Evolutionary conservation across 768 basidiomycete species (phyloP).

Genomic region (Kwoniella newhampshirensis): DNA sequence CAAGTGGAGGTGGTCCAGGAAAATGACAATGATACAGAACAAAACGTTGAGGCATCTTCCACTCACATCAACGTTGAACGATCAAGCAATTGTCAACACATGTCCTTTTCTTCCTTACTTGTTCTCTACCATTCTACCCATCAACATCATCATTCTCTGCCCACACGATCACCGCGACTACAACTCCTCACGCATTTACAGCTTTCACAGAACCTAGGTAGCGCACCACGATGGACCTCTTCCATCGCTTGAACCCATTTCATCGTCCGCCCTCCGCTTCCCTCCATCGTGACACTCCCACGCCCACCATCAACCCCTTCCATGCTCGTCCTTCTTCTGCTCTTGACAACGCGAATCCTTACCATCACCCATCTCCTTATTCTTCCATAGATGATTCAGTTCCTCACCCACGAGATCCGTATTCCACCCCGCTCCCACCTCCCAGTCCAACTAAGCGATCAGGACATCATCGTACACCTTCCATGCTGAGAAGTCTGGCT

Average conservation of each 20-base stretch:
- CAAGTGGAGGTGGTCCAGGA: conserved; percentile 18
- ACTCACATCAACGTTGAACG: conserved; percentile 5
- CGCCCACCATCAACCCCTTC: not conserved
- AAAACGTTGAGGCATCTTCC: conserved; percentile 18
- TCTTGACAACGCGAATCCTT: conserved; percentile 1
- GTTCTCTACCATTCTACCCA: no score
- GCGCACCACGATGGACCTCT: conserved; percentile 14
- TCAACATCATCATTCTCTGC: no score
- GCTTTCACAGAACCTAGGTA: not conserved
- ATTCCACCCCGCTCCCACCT: conserved; percentile 2
- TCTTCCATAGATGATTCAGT: conserved; percentile 3
- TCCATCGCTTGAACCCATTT: conserved; percentile 17
- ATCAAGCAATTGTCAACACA: conserved; percentile 4
- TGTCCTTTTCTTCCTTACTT: no score
- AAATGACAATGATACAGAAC: no score
- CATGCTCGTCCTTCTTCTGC: conserved; percentile 11
- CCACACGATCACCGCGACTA: no score
- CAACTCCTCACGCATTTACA: no score
- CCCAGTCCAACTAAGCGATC: not conserved
- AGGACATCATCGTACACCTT: conserved; percentile 17
- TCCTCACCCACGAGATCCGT: not conserved
- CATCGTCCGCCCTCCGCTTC: conserved; percentile 13
- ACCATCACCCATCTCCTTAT: not conserved
- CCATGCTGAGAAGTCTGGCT: conserved; percentile 24
- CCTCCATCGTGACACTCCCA: conserved; percentile 4